Evolutionary conservation across 192 early-diverging fungal genomes (phyloP), one percentile per base, ranked within the genome.

Genomic region (Umbelopsis sp.): DNA sequence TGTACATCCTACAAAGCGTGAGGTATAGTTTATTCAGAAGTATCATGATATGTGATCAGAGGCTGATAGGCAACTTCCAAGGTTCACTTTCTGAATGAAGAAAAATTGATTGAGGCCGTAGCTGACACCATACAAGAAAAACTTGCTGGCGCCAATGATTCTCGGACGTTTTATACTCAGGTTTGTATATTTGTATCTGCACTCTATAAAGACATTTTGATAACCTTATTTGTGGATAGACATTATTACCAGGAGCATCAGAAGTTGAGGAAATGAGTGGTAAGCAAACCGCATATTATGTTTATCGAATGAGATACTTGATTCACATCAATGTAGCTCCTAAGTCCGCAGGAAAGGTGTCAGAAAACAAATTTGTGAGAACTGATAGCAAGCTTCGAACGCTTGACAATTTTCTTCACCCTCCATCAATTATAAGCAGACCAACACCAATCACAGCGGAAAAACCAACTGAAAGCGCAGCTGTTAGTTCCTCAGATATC

Each of bases 1-100:
- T 77, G 95, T 99, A 1, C 98, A 98, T 80, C 97, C 98, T 1
- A 97, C 98, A 34, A 99, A 99, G 71, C 86, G 91, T 9, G 92
- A 96, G 83, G 91, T 89, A 70, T 43, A 17, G 16, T 11, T 51
- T 34, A 74, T 41, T 9, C 2, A 52, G 41, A 66, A 49, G 3
- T 43, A 56, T 29, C 16, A 38, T 32, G 3, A 65, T 1, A 56
- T 38, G 11, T 49, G 2, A 26, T 25, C n/a, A n/a, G 69, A 10
- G 17, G 4, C 38, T 25, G 25, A 8, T 32, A 17, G 45, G 10
- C 49, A 20, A 31, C 56, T 65, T 34, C 0, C 14, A 3, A 89
- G 91, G 95, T 98, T 26, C 91, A 92, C 49, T 98, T 99, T 72
- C 79, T 99, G 74, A 87, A 98, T 78, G 92, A 98, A 71, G 95